phyloP scores from a whole-genome alignment of 2,329 filamentous ascomycete genomes.

The Tolypocladium endophyticum region DNA sequence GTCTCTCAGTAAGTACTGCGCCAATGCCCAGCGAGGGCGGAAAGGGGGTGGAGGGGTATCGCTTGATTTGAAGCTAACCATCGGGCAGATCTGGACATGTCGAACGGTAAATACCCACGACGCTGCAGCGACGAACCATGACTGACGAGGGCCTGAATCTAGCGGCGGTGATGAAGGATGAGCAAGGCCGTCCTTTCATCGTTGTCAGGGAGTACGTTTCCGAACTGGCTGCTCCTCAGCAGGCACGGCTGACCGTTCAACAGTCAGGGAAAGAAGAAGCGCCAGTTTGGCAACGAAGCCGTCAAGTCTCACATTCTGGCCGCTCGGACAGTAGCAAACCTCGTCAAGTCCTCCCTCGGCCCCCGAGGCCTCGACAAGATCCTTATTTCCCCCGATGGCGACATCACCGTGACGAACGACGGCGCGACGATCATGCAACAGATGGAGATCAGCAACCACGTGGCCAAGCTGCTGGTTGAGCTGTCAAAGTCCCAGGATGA shows the following conservation, averaged over 20 bases:
- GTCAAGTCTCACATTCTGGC: conserved; percentile 98
- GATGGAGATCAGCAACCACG: conserved; percentile 99
- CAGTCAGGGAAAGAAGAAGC: conserved; percentile 95
- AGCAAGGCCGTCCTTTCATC: conserved; percentile 94
- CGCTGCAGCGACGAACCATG: conserved; percentile 8
- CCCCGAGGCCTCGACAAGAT: conserved; percentile 98
- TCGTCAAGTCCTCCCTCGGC: conserved; percentile 93
- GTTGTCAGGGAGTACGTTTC: conserved; percentile 84
- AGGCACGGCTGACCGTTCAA: conserved; percentile 9
- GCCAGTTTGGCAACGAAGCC: conserved; percentile 90
- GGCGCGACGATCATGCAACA: conserved; percentile 93
- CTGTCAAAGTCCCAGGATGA: conserved; percentile 98
- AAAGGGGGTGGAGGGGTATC: neutral
- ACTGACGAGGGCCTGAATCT: conserved; percentile 7
- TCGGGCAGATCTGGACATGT: conserved; percentile 64
- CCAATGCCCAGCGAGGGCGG: neutral
- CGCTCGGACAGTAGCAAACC: conserved; percentile 89
- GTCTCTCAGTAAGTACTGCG: conserved; percentile 26
- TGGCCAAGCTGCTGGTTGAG: conserved; percentile 92
- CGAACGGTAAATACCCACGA: conserved; percentile 53
- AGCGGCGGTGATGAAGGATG: conserved; percentile 84
- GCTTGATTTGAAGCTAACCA: conserved; percentile 21
- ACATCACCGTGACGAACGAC: conserved; percentile 99
- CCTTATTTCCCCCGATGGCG: conserved; percentile 93
- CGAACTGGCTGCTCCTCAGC: neutral